Conservation (phyloP, 2,329 filamentous ascomycete genomes). For the Blastomyces gilchristii region DNA sequence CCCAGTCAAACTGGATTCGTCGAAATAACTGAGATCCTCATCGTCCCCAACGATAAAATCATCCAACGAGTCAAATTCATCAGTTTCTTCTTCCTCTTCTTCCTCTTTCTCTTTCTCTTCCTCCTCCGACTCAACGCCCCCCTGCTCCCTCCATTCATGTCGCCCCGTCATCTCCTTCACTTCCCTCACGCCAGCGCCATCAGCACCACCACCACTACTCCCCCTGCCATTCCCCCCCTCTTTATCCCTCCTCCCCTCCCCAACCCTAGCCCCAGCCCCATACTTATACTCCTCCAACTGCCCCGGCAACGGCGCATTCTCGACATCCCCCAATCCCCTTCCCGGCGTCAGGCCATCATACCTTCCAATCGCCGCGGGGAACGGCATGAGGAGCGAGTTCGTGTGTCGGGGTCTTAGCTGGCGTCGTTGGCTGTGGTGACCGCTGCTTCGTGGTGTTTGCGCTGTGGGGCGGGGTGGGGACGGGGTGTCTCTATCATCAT, state of each 20-base stretch:
- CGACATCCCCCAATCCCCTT: neutral
- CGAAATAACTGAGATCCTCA: conserved; percentile 29
- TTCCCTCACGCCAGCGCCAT: neutral
- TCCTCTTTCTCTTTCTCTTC: conserved; percentile 6
- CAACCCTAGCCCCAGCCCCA: neutral
- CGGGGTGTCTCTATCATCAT: neutral
- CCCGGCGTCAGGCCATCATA: neutral
- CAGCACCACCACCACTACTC: neutral
- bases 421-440: neutral
- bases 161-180: neutral
- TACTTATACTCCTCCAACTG: conserved; percentile 3
- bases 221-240: neutral
- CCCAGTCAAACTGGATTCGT: conserved; percentile 18
- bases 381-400: conserved; percentile 3
- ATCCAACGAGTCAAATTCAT: conserved; percentile 29
- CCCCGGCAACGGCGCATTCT: conserved; percentile 4
- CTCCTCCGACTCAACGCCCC: conserved; percentile 18
- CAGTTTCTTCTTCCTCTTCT: conserved; percentile 20
- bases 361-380: neutral
- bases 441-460: neutral
- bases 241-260: neutral
- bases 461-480: neutral
- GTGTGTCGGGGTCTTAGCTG: neutral
- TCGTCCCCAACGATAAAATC: conserved; percentile 35
- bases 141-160: conserved; percentile 5